Percentiles rank a stretch among this genome's conserved stretches.
Evolutionary conservation across 2,329 filamentous ascomycete species (phyloP).

Genomic region (Diplodia mutila): DNA sequence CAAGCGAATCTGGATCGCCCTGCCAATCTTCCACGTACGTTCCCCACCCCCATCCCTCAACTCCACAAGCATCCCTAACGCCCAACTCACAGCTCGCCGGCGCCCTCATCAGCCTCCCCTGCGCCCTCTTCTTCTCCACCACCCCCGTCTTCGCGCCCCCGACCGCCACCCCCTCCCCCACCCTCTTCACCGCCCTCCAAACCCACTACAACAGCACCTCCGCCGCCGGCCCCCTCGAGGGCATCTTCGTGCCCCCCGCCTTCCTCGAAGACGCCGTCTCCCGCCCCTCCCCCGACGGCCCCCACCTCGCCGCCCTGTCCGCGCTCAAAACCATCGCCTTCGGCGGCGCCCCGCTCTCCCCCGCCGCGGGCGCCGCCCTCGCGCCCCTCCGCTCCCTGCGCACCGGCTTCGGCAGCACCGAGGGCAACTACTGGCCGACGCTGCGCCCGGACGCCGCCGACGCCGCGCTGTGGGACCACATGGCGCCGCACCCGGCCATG

Average conservation of each 20-base stretch:
- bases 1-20: not conserved
- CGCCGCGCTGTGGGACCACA: not conserved
- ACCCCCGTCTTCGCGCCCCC: not conserved
- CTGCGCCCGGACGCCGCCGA: not conserved
- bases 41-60: not conserved
- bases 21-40: constrained; percentile 2
- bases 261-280: not conserved
- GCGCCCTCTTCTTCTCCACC: constrained; percentile 5
- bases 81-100: not conserved
- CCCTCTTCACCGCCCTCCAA: not conserved
- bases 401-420: constrained; percentile 10
- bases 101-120: not conserved
- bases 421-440: not conserved
- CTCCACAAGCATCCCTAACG: not conserved
- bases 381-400: not conserved
- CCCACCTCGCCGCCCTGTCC: not conserved
- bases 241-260: not conserved
- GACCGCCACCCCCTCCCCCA: constrained; percentile 26
- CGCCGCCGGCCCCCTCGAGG: not conserved
- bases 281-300: not conserved
- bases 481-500: not conserved
- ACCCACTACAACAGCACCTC: not conserved
- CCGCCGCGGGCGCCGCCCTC: not conserved
- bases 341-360: constrained; percentile 5
- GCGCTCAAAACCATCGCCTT: not conserved